Base-by-base conservation (phyloP, 2,329 filamentous ascomycete species). In the Fonsecaea multimorphosa region DNA sequence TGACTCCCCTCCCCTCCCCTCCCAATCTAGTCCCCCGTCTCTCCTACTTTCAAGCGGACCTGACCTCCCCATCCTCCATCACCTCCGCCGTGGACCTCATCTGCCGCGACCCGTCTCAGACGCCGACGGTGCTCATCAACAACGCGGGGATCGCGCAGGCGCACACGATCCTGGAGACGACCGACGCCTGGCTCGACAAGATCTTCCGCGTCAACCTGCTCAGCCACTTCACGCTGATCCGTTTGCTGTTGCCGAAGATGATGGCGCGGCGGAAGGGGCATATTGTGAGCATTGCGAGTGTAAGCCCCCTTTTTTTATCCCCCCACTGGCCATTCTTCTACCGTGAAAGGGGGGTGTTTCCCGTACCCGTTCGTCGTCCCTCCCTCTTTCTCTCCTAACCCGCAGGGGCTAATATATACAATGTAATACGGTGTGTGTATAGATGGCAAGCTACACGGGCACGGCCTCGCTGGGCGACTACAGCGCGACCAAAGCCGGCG, bases 181-280 rank as follows among this genome's bases (percentile, higher is more conserved):
- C 82, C 1, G 85, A 88, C 62, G 80, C 78, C 24, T 86, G 88
- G 70, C 81, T 90, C 69, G 84, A 85, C 36, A 85, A 88, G 72
- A 90, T 88, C 60, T 91, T 92, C 75, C 86, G 87, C 62, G 87
- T 92, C 71, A 92, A 92, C 78, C 81, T 86, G 0, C 75, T 92
- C 36, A 81, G 87, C 2, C 89, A 89, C 77, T 91, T 86, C 79
- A 88, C 84, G 80, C 83, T 87, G 12, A 77, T 84, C 2, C 85
- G 86, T 72, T 84, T 88, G 61, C 91, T 92, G 76, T 79, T 93
- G 1, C 89, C 90, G 0, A 73, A 78, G 68, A 89, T 92, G 83
- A 77, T 89, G 59, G 74, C 77, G 6, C 73, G 73, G 16, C 87
- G 91, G 78, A 89, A 92, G 77, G 90, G 90, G 66, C 90, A 90